phyloP scores from a whole-genome alignment of 345 rosid species.

The Theobroma cacao region DNA sequence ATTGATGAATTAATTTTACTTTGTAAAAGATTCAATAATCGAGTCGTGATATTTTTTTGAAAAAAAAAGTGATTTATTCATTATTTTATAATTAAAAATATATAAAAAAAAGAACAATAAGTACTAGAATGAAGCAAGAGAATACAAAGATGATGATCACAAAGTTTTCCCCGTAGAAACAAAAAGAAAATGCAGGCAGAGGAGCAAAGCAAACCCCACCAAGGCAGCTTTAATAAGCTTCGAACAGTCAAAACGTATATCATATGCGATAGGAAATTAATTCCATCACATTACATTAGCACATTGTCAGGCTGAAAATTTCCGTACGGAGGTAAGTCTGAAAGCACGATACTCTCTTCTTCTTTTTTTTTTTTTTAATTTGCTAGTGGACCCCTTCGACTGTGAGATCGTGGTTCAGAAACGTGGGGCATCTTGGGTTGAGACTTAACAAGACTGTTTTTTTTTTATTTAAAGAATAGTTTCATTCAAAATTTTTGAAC shows the following conservation, averaged over 20 bases:
- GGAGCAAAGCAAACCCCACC: conserved; percentile 6
- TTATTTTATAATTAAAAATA: no score
- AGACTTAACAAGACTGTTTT: no score
- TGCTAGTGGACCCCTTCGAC: not conserved
- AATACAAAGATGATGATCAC: no score
- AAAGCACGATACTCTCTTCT: no score
- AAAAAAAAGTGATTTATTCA: no score
- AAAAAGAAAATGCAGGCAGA: not conserved
- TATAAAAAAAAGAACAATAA: no score
- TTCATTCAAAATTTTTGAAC: no score
- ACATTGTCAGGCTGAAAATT: not conserved
- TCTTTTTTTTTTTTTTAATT: not conserved
- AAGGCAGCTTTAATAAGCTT: conserved; percentile 3
- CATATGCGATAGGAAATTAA: not conserved
- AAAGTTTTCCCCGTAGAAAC: not conserved
- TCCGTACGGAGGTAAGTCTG: not conserved
- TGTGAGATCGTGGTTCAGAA: not conserved
- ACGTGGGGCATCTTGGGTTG: not conserved
- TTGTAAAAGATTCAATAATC: no score
- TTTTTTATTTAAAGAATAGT: no score
- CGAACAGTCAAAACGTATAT: not conserved
- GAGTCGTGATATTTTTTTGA: no score
- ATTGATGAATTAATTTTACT: not conserved
- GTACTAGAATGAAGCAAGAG: not conserved
- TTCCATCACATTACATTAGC: not conserved